These are phyloP conservation scores for Trypanosoma lewisi DNA, from an alignment of 208 protist species.

Conservation along the genomic window DNA sequence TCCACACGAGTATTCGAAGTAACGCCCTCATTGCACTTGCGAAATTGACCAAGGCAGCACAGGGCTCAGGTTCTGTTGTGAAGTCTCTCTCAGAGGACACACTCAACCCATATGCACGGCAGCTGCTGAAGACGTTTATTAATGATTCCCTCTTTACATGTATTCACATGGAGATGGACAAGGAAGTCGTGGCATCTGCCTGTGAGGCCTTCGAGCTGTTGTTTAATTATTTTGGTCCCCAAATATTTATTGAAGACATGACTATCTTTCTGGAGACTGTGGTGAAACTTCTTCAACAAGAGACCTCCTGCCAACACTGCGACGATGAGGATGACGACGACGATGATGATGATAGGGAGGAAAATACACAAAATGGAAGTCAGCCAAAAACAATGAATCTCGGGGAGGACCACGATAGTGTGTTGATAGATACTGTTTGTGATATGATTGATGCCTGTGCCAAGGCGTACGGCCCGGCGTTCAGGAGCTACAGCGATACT, in stretches of 20 bases:
- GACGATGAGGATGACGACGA: conserved; percentile 34
- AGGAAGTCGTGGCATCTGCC: conserved; percentile 67
- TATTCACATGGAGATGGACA: conserved; percentile 58
- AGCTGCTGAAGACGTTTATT: conserved; percentile 52
- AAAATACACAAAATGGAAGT: conserved; percentile 24
- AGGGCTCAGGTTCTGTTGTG: conserved; percentile 29
- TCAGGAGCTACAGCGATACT: conserved; percentile 42
- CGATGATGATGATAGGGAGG: conserved; percentile 40
- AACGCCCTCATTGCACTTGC: conserved; percentile 57
- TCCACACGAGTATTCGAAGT: conserved; percentile 65
- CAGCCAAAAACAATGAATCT: conserved; percentile 28
- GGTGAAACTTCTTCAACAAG: conserved; percentile 50
- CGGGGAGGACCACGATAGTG: conserved; percentile 71
- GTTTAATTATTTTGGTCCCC: conserved; percentile 74
- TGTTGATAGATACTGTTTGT: conserved; percentile 56
- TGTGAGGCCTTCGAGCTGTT: conserved; percentile 66
- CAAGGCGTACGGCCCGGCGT: conserved; percentile 64
- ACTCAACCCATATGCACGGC: conserved; percentile 40
- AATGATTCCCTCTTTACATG: conserved; percentile 39
- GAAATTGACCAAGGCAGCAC: conserved; percentile 60
- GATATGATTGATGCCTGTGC: conserved; percentile 73
- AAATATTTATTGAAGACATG: conserved; percentile 37
- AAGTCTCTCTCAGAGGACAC: conserved; percentile 42
- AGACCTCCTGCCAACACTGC: conserved; percentile 44
- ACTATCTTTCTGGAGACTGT: conserved; percentile 48